Base-by-base conservation (phyloP, 202 grass and related monocot species). In the Brachypodium distachyon region DNA sequence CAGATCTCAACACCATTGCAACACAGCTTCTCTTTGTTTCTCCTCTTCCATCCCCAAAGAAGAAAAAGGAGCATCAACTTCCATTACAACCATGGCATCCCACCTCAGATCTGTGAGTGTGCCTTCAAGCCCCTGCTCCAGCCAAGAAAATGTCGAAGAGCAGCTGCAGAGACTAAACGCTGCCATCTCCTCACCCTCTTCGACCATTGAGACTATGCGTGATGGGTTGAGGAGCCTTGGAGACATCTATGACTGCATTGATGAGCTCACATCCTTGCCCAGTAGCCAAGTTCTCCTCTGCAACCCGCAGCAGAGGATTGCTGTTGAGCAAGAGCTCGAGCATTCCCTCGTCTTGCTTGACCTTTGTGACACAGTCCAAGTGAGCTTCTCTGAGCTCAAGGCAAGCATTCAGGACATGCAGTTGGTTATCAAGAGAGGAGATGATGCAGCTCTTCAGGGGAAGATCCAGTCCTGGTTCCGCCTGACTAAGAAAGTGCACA, bases 321-420 rank as follows among this genome's bases (percentile, higher is more conserved):
- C 23, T n/a, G 58, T 90, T 12, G 82, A 90, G 54, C 37, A 82
- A 36, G 82, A 88, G 77, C 66, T 97, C 0, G 87, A 90, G 16
- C 8, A 23, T 19, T 92, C 84, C 0, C 53, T 92, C 25, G 40
- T 36, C 26, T 65, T 90, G 61, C 78, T 92, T 4, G 79, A 92
- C 37, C 60, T 92, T 33, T 92, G 81, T 27, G 38, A 60, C 1
- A 11, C n/a, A 0, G 38, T 85, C 28, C 84, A 81, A 41, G 82
- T 82, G 41, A 86, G 72, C 69, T 78, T 87, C 10, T 22, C 34
- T 14, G 4, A 54, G 28, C 80, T 90, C 9, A 90, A 70, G 77
- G 34, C 41, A 19, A 42, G 41, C 51, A 14, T 85, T 52, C 66
- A 88, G 40, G 73, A 84, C 42, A 70, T 83, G 33, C 82, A 79